A percentile compares a stretch with the other conserved stretches of the same genome.
Evolutionary conservation across 2,329 filamentous ascomycete genomes (phyloP).

Genomic region (Aspergillus carbonarius): DNA sequence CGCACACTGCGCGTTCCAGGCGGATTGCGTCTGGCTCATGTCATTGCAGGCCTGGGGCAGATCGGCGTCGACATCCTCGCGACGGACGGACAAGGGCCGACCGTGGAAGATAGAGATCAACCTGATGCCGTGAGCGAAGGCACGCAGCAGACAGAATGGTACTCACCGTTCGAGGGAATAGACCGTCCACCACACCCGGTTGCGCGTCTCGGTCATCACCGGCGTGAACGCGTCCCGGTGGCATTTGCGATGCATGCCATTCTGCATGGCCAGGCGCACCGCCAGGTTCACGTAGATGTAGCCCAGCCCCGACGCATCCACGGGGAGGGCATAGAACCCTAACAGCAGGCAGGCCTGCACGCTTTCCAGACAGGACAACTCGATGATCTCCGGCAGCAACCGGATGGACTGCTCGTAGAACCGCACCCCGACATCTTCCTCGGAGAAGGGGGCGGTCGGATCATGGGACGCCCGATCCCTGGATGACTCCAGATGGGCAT

Average conservation of each 20-base stretch:
- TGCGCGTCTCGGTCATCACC: constrained; percentile 47
- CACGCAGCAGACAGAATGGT: too few species aligned
- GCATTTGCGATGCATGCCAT: constrained; percentile 55
- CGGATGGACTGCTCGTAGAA: constrained; percentile 54
- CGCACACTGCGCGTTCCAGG: constrained; percentile 38
- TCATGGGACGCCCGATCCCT: constrained; percentile 7
- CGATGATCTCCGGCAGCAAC: constrained; percentile 54
- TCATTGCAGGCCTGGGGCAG: constrained; percentile 33
- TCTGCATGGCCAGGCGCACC: constrained; percentile 54
- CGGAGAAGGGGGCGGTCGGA: constrained; percentile 27
- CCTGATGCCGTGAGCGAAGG: too few species aligned
- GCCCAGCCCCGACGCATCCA: constrained; percentile 52
- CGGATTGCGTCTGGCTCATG: constrained; percentile 21
- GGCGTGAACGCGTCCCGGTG: constrained; percentile 43
- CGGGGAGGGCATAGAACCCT: constrained; percentile 52
- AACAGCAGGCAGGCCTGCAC: constrained; percentile 56
- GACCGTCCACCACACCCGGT: constrained; percentile 54
- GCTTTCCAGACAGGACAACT: constrained; percentile 52
- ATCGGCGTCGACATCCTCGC: constrained; percentile 52
- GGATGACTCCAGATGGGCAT: constrained; percentile 47
- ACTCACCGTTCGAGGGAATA: constrained; percentile 52
- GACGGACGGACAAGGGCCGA: constrained; percentile 49
- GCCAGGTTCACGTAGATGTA: constrained; percentile 55
- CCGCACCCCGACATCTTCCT: constrained; percentile 50
- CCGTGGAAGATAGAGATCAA: constrained; percentile 55